A percentile compares a stretch with the other conserved stretches of the same genome.
Evolutionary conservation across 1,139 yeast genomes (phyloP).

Genomic region (Taphrina flavorubra): DNA sequence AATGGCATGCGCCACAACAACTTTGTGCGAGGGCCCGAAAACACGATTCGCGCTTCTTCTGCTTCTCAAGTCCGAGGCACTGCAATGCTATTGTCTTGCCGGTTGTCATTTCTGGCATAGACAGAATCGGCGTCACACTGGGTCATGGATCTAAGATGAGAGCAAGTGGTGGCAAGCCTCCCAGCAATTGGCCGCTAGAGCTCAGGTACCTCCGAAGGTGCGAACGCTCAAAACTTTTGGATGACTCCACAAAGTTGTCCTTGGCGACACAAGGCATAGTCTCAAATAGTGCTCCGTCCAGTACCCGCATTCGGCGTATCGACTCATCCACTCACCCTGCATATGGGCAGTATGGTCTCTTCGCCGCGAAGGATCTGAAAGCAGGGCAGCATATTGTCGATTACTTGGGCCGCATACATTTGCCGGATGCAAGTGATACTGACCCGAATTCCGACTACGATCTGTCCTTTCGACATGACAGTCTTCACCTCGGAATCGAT

Average conservation of each 20-base stretch:
- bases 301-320: constrained; percentile 41
- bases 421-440: constrained; percentile 45
- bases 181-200: constrained; percentile 11
- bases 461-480: constrained; percentile 46
- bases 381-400: constrained; percentile 48
- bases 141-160: not conserved
- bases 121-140: not conserved
- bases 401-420: constrained; percentile 49
- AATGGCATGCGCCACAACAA: too few relatives aligned
- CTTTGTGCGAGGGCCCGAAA: too few relatives aligned
- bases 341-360: constrained; percentile 49
- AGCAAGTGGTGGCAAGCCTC: constrained; percentile 1
- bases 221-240: not conserved
- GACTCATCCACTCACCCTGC: constrained; percentile 49
- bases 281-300: constrained; percentile 6
- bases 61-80: too few relatives aligned
- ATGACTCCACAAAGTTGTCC: not conserved
- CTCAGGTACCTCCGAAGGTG: constrained; percentile 16
- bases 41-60: too few relatives aligned
- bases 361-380: constrained; percentile 47
- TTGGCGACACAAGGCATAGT: constrained; percentile 8
- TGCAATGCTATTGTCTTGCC: too few relatives aligned
- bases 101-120: too few relatives aligned
- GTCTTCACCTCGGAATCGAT: constrained; percentile 48
- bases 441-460: constrained; percentile 49